Percentiles rank a stretch among this genome's conserved stretches.
Evolutionary conservation across 768 basidiomycete species (phyloP).

Genomic region (Lactarius deliciosus): DNA sequence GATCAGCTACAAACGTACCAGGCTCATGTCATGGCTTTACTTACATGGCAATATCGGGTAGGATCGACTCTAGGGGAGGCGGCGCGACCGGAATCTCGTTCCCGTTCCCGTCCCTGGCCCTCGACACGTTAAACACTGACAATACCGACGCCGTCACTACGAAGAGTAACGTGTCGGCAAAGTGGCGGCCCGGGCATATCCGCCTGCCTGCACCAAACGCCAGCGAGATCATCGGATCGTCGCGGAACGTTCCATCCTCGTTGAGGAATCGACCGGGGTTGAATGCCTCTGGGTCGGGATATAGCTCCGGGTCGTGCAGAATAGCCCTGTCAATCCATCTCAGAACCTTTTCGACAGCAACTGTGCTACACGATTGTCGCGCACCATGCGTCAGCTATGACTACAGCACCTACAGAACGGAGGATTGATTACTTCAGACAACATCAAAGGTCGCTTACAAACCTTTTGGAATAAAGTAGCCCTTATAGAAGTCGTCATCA

Average conservation of each 20-base stretch:
- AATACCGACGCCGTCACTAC: slow-evolving; percentile 9
- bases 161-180: not conserved
- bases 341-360: not conserved
- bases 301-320: slow-evolving; percentile 33
- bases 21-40: not conserved
- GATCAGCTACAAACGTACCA: not conserved
- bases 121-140: slow-evolving; percentile 8
- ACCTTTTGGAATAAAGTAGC: slow-evolving; percentile 35
- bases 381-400: slow-evolving; percentile 34
- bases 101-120: slow-evolving; percentile 8
- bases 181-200: not conserved
- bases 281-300: slow-evolving; percentile 33
- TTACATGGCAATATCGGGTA: not conserved
- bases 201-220: not conserved
- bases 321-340: slow-evolving; percentile 5
- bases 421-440: not conserved
- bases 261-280: slow-evolving; percentile 33
- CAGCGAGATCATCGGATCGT: not conserved
- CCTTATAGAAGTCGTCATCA: slow-evolving; percentile 33
- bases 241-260: slow-evolving; percentile 12
- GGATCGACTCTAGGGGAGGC: not conserved
- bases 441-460: not conserved
- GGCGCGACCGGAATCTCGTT: not conserved
- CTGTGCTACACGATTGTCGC: not conserved
- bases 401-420: not conserved